Evolutionary conservation across 2,329 filamentous ascomycete genomes (phyloP), one percentile per base, ranked within the genome.

Genomic region (Nigrospora oryzae): DNA sequence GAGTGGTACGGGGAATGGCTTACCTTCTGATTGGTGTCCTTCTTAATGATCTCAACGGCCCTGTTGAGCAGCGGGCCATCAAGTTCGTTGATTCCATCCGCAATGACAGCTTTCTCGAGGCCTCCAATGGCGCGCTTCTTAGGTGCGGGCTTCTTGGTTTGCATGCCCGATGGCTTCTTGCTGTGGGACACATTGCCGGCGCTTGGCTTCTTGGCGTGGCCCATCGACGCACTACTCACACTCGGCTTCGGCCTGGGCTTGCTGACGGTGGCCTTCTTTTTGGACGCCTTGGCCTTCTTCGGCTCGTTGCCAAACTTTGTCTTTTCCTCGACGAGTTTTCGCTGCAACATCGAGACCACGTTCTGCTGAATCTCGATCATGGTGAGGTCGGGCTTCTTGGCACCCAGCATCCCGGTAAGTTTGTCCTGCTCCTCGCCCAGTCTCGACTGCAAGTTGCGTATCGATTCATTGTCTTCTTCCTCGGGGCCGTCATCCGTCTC

Each of bases 81-180:
- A 46, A 97, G 79, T 50, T 83, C 83, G 55, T 84, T 86, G 51
- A 95, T 93, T 13, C 86, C 86, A 47, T 84, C 83, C 2, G 89
- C 91, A 46, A 98, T 94, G 52, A 90, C 80, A 46, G 93, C 88
- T 71, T 97, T 97, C 66, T 98, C 89, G 4, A 84, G 74, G 47
- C 80, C 83, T 38, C 89, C 80, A 57, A 86, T 78, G 44, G 76
- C 75, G n/a, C 74, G 69, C 56, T 79, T 82, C 49, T 71, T 74
- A 0, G 58, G 51, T 0, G 64, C 58, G 4, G 66, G 56, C 56
- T 76, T 75, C 61, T 79, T 70, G 46, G 60, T 57, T 40, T 33
- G 46, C 31, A 46, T 51, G 40, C 54, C 52, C 2, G 49, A 41
- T 31, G 47, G 46, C 53, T 64, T 64, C 55, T 60, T 64, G 23